Conservation (phyloP, 2,329 filamentous ascomycete genomes). For the Diaporthe destruens region DNA sequence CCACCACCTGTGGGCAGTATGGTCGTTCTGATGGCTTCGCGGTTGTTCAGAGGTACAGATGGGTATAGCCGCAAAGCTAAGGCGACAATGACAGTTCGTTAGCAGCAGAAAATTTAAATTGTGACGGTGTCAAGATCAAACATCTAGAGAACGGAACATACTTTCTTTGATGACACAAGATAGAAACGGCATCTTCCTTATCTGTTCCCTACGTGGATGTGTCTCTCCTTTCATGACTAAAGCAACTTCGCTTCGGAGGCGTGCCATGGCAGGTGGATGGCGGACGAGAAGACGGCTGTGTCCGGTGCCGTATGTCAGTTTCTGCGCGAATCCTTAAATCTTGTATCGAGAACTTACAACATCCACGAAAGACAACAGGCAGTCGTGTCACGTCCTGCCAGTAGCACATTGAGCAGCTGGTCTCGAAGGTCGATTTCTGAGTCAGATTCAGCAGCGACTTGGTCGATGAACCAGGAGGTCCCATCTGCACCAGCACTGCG, state of each 20-base stretch:
- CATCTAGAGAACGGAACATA: neutral
- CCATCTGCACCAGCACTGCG: too few relatives aligned
- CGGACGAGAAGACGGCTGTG: conserved; percentile 43
- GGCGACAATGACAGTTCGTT: neutral
- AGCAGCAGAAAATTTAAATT: neutral
- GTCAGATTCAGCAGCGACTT: neutral
- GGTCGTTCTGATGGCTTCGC: conserved; percentile 48
- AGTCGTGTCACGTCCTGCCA: conserved; percentile 45
- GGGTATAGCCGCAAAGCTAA: conserved; percentile 51
- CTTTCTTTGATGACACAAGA: conserved; percentile 43
- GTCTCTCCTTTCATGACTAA: conserved; percentile 41
- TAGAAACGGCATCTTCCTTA: conserved; percentile 42
- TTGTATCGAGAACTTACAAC: conserved; percentile 28
- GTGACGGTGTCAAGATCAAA: neutral
- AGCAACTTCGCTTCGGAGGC: conserved; percentile 43
- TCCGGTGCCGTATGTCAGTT: neutral
- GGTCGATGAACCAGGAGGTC: neutral
- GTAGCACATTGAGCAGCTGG: conserved; percentile 45
- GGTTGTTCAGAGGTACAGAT: conserved; percentile 51
- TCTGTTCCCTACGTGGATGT: neutral
- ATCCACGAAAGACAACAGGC: conserved; percentile 46
- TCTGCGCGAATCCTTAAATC: neutral
- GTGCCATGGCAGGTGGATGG: conserved; percentile 42
- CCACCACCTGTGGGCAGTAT: conserved; percentile 54
- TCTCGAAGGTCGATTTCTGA: conserved; percentile 38